phyloP scores from a whole-genome alignment of 495 filamentous ascomycete species.

The Hypoxylon fuscum region DNA sequence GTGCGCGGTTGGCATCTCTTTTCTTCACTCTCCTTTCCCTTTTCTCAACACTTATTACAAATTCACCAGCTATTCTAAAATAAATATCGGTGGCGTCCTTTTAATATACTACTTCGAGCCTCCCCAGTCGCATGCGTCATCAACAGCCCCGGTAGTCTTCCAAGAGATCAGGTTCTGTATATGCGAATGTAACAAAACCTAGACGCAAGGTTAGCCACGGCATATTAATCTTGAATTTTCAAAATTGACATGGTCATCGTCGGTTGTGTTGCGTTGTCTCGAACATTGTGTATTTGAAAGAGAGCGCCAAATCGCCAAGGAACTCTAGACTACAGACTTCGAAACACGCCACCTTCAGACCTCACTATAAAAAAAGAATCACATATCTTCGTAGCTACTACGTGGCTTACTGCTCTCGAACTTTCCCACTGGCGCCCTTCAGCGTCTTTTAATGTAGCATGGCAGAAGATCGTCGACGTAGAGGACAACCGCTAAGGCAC shows the following conservation, averaged over 20 bases:
- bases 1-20: slow-evolving; percentile 14
- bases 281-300: slow-evolving; percentile 17
- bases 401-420: slow-evolving; percentile 29
- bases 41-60: slow-evolving; percentile 4
- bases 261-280: slow-evolving; percentile 6
- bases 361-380: slow-evolving; percentile 17
- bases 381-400: slow-evolving; percentile 13
- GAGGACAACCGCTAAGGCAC: slow-evolving; percentile 51
- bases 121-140: slow-evolving; percentile 5
- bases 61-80: slow-evolving; percentile 14
- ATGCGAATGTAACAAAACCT: slow-evolving; percentile 19
- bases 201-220: slow-evolving; percentile 10
- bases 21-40: background rate
- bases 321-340: slow-evolving; percentile 4
- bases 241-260: slow-evolving; percentile 23
- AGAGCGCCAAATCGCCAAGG: slow-evolving; percentile 13
- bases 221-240: background rate
- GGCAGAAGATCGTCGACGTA: slow-evolving; percentile 54
- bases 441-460: slow-evolving; percentile 48
- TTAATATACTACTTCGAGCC: slow-evolving; percentile 2
- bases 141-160: slow-evolving; percentile 1
- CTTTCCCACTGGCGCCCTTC: slow-evolving; percentile 35
- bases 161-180: slow-evolving; percentile 12
- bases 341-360: slow-evolving; percentile 28
- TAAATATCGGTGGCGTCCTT: slow-evolving; percentile 7